These are phyloP conservation scores for Puya raimondii DNA, from an alignment of 176 grass and related monocot genomes.

Conservation along the genomic window DNA sequence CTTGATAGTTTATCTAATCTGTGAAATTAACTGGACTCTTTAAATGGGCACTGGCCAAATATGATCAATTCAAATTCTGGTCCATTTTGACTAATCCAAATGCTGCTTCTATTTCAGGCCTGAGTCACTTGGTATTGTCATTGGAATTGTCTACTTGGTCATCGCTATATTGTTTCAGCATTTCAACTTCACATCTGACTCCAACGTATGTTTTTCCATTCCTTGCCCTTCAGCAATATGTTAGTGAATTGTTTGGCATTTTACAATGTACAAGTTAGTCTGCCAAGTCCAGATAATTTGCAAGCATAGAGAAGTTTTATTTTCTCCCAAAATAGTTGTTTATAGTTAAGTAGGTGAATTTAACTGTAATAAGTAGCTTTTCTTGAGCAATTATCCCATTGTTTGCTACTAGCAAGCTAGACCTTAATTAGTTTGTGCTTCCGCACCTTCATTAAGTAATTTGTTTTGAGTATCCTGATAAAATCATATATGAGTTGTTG, in stretches of 20 bases:
- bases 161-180: conserved; percentile 92
- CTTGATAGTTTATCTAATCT: not conserved
- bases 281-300: conserved; percentile 8
- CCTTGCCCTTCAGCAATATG: not conserved
- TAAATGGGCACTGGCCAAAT: not conserved
- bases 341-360: too few relatives aligned
- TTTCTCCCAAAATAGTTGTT: too few relatives aligned
- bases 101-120: conserved; percentile 48
- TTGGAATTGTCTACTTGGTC: conserved; percentile 91
- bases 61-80: not conserved
- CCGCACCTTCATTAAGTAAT: too few relatives aligned
- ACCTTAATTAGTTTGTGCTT: too few relatives aligned
- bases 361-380: not conserved
- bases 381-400: not conserved
- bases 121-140: conserved; percentile 81
- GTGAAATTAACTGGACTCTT: conserved; percentile 4
- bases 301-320: too few relatives aligned
- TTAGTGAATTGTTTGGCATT: not conserved
- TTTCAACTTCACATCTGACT: conserved; percentile 76
- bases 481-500: too few relatives aligned
- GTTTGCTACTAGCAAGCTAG: too few relatives aligned
- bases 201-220: conserved; percentile 43
- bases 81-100: conserved; percentile 17
- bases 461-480: too few relatives aligned
- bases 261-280: not conserved